These are phyloP conservation scores for Aureobasidium zeae DNA, from an alignment of 2,329 filamentous ascomycete genomes.

Conservation along the genomic window DNA sequence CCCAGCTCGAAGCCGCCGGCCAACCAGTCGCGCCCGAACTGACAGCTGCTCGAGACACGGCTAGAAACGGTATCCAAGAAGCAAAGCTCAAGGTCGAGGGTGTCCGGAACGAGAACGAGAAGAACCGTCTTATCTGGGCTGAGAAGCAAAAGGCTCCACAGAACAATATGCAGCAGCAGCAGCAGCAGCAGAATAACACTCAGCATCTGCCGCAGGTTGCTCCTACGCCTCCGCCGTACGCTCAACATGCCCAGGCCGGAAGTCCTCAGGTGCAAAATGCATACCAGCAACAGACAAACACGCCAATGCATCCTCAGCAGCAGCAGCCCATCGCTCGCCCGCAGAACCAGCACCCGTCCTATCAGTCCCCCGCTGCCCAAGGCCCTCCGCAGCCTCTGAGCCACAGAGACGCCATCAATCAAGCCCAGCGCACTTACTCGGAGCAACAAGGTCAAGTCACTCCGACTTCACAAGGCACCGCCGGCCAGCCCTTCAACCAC, in stretches of 20 bases:
- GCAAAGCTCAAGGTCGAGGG: conserved; percentile 16
- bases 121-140: conserved; percentile 12
- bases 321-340: conserved; percentile 16
- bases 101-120: conserved; percentile 17
- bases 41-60: conserved; percentile 12
- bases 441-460: conserved; percentile 19
- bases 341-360: conserved; percentile 19
- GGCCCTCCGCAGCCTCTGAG: conserved; percentile 21
- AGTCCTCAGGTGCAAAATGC: conserved; percentile 15
- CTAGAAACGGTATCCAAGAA: conserved; percentile 11
- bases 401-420: conserved; percentile 20
- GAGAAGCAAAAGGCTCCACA: conserved; percentile 6
- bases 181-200: conserved; percentile 11
- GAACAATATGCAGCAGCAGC: conserved; percentile 8
- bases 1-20: conserved; percentile 9
- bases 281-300: conserved; percentile 24
- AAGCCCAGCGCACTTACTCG: conserved; percentile 17
- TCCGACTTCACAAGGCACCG: conserved; percentile 19
- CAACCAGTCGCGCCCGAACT: conserved; percentile 13
- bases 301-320: conserved; percentile 11
- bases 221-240: conserved; percentile 16
- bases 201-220: too few species aligned
- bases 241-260: conserved; percentile 12
- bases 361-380: conserved; percentile 24
- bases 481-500: conserved; percentile 16